These are phyloP conservation scores for Globisporangium barbulae DNA, from an alignment of 352 stramenopile species.

Conservation along the genomic window DNA sequence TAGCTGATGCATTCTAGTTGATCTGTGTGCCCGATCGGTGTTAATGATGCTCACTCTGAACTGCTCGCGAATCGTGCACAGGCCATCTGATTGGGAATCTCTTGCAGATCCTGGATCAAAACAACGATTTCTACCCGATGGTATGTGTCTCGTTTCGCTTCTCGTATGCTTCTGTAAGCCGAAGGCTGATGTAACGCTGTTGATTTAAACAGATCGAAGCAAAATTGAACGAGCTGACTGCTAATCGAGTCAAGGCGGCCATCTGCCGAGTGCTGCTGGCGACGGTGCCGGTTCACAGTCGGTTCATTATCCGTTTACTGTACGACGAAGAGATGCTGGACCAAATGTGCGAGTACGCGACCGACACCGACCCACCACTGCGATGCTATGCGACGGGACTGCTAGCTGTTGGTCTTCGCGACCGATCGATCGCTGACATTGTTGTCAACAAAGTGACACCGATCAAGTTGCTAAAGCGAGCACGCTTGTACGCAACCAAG, in stretches of 20 bases:
- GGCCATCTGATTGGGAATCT: slow-evolving; percentile 78
- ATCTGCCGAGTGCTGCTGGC: slow-evolving; percentile 72
- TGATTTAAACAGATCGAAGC: slow-evolving; percentile 43
- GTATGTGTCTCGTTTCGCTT: slow-evolving; percentile 22
- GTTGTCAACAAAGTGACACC: slow-evolving; percentile 82
- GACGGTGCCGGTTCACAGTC: slow-evolving; percentile 66
- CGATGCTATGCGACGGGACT: slow-evolving; percentile 78
- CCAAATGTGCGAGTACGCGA: slow-evolving; percentile 63
- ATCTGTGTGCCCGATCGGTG: neutral
- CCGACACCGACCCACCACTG: slow-evolving; percentile 45
- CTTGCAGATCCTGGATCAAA: slow-evolving; percentile 73
- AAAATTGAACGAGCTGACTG: slow-evolving; percentile 59
- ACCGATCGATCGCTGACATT: slow-evolving; percentile 74
- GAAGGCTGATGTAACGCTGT: neutral
- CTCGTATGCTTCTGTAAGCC: neutral
- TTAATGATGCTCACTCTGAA: neutral
- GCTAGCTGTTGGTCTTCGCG: slow-evolving; percentile 68
- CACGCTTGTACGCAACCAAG: slow-evolving; percentile 73
- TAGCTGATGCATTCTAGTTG: neutral
- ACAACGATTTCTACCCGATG: slow-evolving; percentile 82
- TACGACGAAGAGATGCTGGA: slow-evolving; percentile 82
- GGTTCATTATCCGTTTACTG: slow-evolving; percentile 68
- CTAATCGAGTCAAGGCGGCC: slow-evolving; percentile 59
- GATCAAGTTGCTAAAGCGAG: slow-evolving; percentile 68
- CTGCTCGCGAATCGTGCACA: slow-evolving; percentile 12